Evolutionary conservation across 495 filamentous ascomycete genomes (phyloP).

Genomic region (Podospora pseudopauciseta): DNA sequence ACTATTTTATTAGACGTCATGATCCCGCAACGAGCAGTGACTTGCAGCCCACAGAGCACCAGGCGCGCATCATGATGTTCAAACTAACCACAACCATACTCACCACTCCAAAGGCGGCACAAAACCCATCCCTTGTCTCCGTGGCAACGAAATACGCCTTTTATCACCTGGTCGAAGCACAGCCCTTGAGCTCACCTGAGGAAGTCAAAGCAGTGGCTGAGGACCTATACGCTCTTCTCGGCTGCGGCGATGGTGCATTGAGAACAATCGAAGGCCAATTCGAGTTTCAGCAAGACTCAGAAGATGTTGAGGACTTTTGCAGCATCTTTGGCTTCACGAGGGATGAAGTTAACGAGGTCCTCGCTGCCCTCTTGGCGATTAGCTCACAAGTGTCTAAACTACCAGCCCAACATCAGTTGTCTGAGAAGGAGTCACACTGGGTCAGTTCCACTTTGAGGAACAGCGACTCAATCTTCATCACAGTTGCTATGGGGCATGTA

Average conservation of each 20-base stretch:
- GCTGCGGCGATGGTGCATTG: neutral
- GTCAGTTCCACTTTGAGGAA: neutral
- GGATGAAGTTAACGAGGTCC: neutral
- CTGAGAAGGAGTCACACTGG: neutral
- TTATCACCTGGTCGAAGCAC: neutral
- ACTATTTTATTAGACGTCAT: neutral
- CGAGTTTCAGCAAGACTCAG: neutral
- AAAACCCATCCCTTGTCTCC: neutral
- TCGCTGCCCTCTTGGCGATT: neutral
- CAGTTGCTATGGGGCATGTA: neutral
- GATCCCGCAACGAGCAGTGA: neutral
- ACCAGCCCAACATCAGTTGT: neutral
- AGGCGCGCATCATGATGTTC: constrained; percentile 10
- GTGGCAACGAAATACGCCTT: neutral
- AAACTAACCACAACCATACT: neutral
- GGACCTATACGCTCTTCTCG: constrained; percentile 1
- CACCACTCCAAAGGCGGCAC: neutral
- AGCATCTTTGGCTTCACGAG: constrained; percentile 1
- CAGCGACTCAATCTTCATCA: neutral
- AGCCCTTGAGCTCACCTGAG: neutral
- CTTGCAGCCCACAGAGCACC: neutral
- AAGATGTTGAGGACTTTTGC: constrained; percentile 1
- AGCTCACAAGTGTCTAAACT: neutral
- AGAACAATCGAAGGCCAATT: constrained; percentile 3
- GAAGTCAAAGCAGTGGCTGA: neutral